Conservation (phyloP, 306 rosid species). For the Prinsepia uniflora region DNA sequence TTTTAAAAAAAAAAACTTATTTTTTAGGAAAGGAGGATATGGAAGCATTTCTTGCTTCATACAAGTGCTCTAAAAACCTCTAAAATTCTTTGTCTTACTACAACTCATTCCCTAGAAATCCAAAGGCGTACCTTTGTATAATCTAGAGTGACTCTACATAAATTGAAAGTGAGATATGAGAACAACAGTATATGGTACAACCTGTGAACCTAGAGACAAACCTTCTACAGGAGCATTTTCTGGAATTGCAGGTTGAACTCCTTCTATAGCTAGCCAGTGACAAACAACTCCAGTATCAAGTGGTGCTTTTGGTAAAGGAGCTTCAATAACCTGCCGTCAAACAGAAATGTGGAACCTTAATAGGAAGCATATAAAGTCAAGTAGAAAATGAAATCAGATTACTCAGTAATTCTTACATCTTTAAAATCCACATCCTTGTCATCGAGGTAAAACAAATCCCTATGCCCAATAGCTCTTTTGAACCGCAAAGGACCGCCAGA, state of each 20-base stretch:
- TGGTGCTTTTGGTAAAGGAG: slow-evolving; percentile 77
- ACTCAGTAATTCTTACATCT: slow-evolving; percentile 61
- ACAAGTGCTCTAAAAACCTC: background rate
- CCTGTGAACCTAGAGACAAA: slow-evolving; percentile 27
- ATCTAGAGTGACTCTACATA: background rate
- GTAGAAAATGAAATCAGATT: slow-evolving; percentile 23
- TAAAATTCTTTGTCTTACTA: background rate
- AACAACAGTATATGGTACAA: background rate
- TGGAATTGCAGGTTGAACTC: slow-evolving; percentile 92
- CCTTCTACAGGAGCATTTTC: slow-evolving; percentile 90
- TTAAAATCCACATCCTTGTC: slow-evolving; percentile 89
- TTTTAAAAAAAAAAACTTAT: background rate
- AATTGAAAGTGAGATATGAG: slow-evolving; percentile 1
- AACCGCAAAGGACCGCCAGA: slow-evolving; percentile 67
- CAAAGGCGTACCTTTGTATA: slow-evolving; percentile 3
- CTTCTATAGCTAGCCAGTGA: slow-evolving; percentile 99
- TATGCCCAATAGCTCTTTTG: slow-evolving; percentile 82
- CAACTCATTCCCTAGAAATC: slow-evolving; percentile 4
- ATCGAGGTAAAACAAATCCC: slow-evolving; percentile 85
- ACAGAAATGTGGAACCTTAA: slow-evolving; percentile 22
- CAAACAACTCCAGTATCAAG: slow-evolving; percentile 53
- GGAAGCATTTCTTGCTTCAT: slow-evolving; percentile 1
- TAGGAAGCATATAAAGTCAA: slow-evolving; percentile 8
- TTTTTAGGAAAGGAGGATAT: background rate
- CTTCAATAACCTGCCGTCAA: slow-evolving; percentile 65